A percentile compares a stretch with the other conserved stretches of the same genome.
Evolutionary conservation across 164 flowering plant genomes (phyloP).

Genomic region (Macadamia integrifolia): DNA sequence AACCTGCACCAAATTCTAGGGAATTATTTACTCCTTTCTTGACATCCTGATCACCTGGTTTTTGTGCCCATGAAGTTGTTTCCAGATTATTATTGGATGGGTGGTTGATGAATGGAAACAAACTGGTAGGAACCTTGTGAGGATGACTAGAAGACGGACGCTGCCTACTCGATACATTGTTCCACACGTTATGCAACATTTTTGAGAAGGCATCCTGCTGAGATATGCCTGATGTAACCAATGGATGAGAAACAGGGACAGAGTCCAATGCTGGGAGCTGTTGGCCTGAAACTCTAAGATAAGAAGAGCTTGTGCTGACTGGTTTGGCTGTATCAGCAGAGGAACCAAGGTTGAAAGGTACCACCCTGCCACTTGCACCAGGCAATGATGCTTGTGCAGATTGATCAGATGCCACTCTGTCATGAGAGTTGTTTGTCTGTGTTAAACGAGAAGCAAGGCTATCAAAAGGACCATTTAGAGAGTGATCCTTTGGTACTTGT

Average conservation of each 20-base stretch:
- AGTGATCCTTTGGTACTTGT: conserved; percentile 22
- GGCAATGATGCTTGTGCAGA: conserved; percentile 26
- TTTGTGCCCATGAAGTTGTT: conserved; percentile 22
- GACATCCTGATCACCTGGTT: conserved; percentile 31
- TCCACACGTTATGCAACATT: conserved; percentile 37
- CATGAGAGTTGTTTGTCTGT: conserved; percentile 21
- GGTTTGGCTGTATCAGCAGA: conserved; percentile 26
- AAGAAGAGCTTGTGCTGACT: conserved; percentile 15
- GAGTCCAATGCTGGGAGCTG: conserved; percentile 30
- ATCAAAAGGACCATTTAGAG: conserved; percentile 27
- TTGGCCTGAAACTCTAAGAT: conserved; percentile 27
- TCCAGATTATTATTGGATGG: conserved; percentile 27
- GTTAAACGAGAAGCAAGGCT: conserved; percentile 27
- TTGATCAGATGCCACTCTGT: conserved; percentile 26
- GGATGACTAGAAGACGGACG: conserved; percentile 18
- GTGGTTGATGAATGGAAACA: conserved; percentile 24
- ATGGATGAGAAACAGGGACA: conserved; percentile 28
- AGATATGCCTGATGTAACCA: conserved; percentile 24
- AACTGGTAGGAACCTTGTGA: conserved; percentile 26
- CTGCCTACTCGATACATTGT: conserved; percentile 40
- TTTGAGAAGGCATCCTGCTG: conserved; percentile 40
- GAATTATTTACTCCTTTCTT: conserved; percentile 23
- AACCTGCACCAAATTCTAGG: conserved; percentile 26
- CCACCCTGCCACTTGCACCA: conserved; percentile 21
- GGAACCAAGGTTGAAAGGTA: conserved; percentile 23